Evolutionary conservation across 1,139 yeast genomes (phyloP).

Genomic region (Candida glucosophila): DNA sequence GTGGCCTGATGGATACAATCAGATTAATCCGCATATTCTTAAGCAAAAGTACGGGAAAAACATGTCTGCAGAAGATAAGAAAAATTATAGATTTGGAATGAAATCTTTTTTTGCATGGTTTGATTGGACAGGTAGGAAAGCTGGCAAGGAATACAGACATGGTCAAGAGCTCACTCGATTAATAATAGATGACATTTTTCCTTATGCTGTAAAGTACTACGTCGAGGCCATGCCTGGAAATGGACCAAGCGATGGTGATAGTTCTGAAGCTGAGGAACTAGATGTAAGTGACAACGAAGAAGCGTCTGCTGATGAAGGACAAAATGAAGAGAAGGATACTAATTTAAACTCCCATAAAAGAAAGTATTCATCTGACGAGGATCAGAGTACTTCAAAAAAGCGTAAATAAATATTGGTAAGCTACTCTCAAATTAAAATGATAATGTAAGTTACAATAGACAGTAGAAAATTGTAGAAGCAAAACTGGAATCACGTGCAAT

Average conservation of each 20-base stretch:
- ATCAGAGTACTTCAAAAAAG: no score
- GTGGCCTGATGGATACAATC: conserved; percentile 54
- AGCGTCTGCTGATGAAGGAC: neutral
- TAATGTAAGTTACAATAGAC: no score
- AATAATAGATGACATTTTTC: conserved; percentile 58
- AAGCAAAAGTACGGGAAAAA: conserved; percentile 23
- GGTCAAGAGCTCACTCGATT: conserved; percentile 65
- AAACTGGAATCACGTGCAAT: no score
- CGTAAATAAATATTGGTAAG: no score
- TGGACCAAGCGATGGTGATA: conserved; percentile 46
- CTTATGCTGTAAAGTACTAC: conserved; percentile 65
- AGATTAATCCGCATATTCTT: conserved; percentile 43
- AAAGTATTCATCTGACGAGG: no score
- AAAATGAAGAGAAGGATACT: conserved; percentile 1
- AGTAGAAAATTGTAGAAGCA: no score
- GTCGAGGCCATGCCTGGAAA: conserved; percentile 58
- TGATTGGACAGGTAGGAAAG: conserved; percentile 64
- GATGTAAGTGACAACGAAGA: conserved; percentile 28
- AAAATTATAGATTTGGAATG: conserved; percentile 59
- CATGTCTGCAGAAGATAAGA: conserved; percentile 45
- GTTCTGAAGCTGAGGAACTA: conserved; percentile 46
- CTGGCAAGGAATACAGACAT: conserved; percentile 63
- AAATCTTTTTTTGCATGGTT: conserved; percentile 70
- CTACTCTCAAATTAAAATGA: no score
- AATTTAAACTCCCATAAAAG: no score